Base-by-base conservation (phyloP, 139 green algal species). In the Chlorella ohadii region DNA sequence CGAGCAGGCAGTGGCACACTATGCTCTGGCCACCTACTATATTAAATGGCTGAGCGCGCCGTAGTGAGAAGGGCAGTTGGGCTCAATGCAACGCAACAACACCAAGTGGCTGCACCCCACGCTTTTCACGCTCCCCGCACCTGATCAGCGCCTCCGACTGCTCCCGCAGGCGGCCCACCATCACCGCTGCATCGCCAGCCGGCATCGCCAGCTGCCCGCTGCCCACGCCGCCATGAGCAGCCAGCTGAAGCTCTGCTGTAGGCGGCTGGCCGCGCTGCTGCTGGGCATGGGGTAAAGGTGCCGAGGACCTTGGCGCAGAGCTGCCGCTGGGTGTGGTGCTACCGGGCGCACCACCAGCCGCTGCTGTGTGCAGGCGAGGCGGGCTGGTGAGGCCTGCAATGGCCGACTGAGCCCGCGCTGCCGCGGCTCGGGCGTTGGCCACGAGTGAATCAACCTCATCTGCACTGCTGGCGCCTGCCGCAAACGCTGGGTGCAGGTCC, bases 381-480 rank as follows among this genome's bases (percentile, higher is more conserved):
- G 72, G 72, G 23, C 44, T 65, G 27, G 47, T 51, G n/a, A 79
- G 44, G n/a, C 63, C 47, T 9, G 72, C 72, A 3, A 79, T 31
- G n/a, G 72, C 72, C 27, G 72, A 65, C n/a, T 79, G 72, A 16
- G 72, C 72, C 1, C 47, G 44, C 1, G 47, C 47, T n/a, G 47
- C 72, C n/a, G 72, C 72, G 20, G 72, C 44, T 31, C 72, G n/a
- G 31, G 72, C 72, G n/a, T 63, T 65, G 72, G 47, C 47, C 28
- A 79, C 72, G n/a, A 79, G 44, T 11, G 39, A 63, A 25, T 78
- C 72, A 19, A 78, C 72, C 28, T 78, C 72, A 4, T 63, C 72
- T 17, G 44, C 47, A 20, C 36, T 74, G 67, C 36, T 51, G 36
- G 67, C 67, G 9, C 16, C 70, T 34, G 38, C 11, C 0, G 25